phyloP scores from a whole-genome alignment of 768 basidiomycete genomes.

The Leccinum arenicola region DNA sequence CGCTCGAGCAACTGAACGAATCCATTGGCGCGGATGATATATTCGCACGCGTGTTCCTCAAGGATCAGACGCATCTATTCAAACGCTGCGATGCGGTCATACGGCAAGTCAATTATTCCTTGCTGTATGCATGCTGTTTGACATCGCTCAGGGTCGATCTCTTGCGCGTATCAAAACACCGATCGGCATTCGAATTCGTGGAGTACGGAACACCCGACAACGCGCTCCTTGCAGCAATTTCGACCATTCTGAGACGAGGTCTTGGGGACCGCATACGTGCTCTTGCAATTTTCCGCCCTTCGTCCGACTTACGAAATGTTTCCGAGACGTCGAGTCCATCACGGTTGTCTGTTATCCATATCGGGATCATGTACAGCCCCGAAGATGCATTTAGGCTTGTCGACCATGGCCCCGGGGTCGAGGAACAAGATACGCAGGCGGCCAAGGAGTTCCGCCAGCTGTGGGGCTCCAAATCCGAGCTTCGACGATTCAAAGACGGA shows the following conservation, averaged over 20 bases:
- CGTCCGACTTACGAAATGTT: slow-evolving; percentile 42
- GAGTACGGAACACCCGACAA: slow-evolving; percentile 62
- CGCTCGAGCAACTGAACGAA: slow-evolving; percentile 61
- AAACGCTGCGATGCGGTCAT: slow-evolving; percentile 75
- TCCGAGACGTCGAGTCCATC: slow-evolving; percentile 56
- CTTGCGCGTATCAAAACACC: slow-evolving; percentile 40
- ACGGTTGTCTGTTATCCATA: slow-evolving; percentile 47
- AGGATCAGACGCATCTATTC: slow-evolving; percentile 60
- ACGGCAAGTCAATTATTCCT: slow-evolving; percentile 39
- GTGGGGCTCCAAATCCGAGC: slow-evolving; percentile 92
- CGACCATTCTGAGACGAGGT: slow-evolving; percentile 53
- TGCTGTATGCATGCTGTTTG: slow-evolving; percentile 1
- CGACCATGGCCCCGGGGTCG: too few species aligned
- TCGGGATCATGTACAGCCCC: slow-evolving; percentile 79
- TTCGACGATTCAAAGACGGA: slow-evolving; percentile 95
- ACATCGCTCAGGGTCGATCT: slow-evolving; percentile 44
- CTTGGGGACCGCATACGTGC: slow-evolving; percentile 72
- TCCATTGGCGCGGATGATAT: slow-evolving; percentile 49
- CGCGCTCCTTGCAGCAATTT: slow-evolving; percentile 53
- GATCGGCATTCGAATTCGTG: slow-evolving; percentile 36
- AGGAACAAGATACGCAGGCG: slow-evolving; percentile 19
- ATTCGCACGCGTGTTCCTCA: slow-evolving; percentile 71
- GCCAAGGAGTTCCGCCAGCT: slow-evolving; percentile 69
- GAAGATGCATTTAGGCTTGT: too few species aligned
- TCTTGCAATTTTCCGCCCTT: slow-evolving; percentile 56